These are phyloP conservation scores for Handroanthus guayacan DNA, from an alignment of 257 asterid species.

Conservation along the genomic window DNA sequence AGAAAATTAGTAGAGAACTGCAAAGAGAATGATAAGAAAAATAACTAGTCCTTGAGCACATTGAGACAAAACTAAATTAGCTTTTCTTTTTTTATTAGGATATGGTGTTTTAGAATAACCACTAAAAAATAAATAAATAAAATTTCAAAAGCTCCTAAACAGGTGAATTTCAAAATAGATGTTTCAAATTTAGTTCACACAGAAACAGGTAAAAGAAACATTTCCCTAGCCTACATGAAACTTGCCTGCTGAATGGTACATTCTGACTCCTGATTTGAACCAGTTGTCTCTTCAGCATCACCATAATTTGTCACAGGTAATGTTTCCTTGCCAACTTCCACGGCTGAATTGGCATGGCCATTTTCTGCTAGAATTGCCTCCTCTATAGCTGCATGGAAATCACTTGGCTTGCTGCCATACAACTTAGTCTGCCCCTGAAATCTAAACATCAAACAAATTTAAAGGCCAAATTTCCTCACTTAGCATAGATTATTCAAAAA, in stretches of 20 bases:
- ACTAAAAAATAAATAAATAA: no score
- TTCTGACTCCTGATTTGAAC: constrained; percentile 77
- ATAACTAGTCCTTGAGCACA: no score
- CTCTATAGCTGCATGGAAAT: constrained; percentile 80
- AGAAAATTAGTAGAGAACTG: no score
- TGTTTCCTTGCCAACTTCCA: constrained; percentile 51
- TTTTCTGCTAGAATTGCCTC: constrained; percentile 78
- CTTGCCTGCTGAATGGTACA: constrained; percentile 73
- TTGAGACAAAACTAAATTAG: no score
- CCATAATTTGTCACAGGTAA: constrained; percentile 43
- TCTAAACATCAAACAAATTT: constrained; percentile 51
- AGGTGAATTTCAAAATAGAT: no score
- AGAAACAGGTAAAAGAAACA: no score
- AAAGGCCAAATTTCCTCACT: constrained; percentile 13
- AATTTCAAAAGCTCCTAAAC: no score
- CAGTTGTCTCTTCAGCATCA: constrained; percentile 76
- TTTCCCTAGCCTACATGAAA: constrained; percentile 22
- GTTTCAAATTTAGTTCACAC: no score
- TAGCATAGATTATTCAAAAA: constrained; percentile 29
- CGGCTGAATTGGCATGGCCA: constrained; percentile 50
- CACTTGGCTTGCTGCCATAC: constrained; percentile 87
- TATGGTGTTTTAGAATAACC: no score
- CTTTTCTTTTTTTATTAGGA: no score
- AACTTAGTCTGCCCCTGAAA: constrained; percentile 93
- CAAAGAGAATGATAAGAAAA: no score